These are phyloP conservation scores for Penicillium griseofulvum DNA, from an alignment of 2,329 filamentous ascomycete genomes.

Conservation along the genomic window DNA sequence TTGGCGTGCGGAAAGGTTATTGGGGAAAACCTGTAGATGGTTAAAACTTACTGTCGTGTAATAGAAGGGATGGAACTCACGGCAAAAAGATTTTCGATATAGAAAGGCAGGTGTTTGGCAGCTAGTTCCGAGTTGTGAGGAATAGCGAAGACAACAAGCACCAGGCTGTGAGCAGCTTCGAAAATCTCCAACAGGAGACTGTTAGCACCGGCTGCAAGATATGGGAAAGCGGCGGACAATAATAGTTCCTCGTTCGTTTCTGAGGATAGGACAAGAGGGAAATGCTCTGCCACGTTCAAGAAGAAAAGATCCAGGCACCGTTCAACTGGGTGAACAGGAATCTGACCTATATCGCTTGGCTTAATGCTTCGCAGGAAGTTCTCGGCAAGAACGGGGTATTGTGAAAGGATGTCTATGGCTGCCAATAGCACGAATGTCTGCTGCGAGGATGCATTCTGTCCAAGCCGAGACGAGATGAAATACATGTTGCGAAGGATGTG, in stretches of 20 bases:
- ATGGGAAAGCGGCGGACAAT: conserved; percentile 69
- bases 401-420: conserved; percentile 74
- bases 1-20: conserved; percentile 74
- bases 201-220: conserved; percentile 63
- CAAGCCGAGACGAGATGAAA: conserved; percentile 75
- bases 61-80: conserved; percentile 28
- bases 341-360: conserved; percentile 53
- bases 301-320: conserved; percentile 82
- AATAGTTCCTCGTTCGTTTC: conserved; percentile 69
- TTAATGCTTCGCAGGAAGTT: conserved; percentile 65
- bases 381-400: conserved; percentile 64
- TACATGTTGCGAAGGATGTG: conserved; percentile 73
- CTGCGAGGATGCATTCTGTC: conserved; percentile 72
- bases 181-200: conserved; percentile 67
- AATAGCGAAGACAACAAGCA: conserved; percentile 75
- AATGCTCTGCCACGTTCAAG: conserved; percentile 80
- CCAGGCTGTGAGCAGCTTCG: conserved; percentile 80
- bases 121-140: conserved; percentile 73
- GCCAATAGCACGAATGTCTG: conserved; percentile 82
- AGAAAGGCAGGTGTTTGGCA: conserved; percentile 71
- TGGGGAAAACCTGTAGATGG: conserved; percentile 63
- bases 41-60: neutral
- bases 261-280: conserved; percentile 67
- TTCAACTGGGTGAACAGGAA: conserved; percentile 64
- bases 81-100: conserved; percentile 75